Evolutionary conservation across 225 moss, liverwort and hornwort genomes (phyloP).

Genomic region (Lunularia cruciata): DNA sequence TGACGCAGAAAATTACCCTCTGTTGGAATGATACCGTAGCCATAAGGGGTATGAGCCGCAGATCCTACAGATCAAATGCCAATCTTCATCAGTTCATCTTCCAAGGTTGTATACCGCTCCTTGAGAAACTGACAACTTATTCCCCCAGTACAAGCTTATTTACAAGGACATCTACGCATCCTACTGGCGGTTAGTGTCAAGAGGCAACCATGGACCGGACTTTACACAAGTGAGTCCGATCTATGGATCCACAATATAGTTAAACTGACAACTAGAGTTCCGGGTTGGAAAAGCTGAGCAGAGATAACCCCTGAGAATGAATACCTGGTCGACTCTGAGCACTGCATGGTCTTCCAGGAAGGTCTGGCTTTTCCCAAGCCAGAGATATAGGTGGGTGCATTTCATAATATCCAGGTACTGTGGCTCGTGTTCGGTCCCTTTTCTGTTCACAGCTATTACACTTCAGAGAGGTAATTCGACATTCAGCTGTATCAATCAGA

Average conservation of each 20-base stretch:
- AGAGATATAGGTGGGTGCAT: constrained; percentile 38
- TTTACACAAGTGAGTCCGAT: too few relatives aligned
- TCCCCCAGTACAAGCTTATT: too few relatives aligned
- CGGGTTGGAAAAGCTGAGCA: neutral
- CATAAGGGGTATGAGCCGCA: constrained; percentile 19
- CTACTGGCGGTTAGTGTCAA: too few relatives aligned
- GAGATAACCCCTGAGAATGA: neutral
- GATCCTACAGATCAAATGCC: constrained; percentile 3
- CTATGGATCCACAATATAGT: too few relatives aligned
- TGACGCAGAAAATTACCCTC: constrained; percentile 12
- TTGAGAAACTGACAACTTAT: too few relatives aligned
- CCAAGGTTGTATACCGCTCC: neutral
- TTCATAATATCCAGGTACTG: constrained; percentile 27
- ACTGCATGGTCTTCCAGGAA: constrained; percentile 36
- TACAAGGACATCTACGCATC: too few relatives aligned
- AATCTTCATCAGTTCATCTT: neutral
- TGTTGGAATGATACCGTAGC: constrained; percentile 16
- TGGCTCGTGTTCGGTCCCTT: constrained; percentile 17
- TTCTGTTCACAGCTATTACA: constrained; percentile 10
- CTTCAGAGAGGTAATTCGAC: constrained; percentile 9
- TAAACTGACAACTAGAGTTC: neutral
- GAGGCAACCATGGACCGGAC: too few relatives aligned
- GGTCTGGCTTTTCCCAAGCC: constrained; percentile 31
- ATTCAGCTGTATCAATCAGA: constrained; percentile 15
- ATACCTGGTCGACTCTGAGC: constrained; percentile 31